Percentiles rank a stretch among this genome's conserved stretches.
These are phyloP conservation scores for Monilinia laxa DNA, from an alignment of 2,329 filamentous ascomycete species.

Conservation along the genomic window DNA sequence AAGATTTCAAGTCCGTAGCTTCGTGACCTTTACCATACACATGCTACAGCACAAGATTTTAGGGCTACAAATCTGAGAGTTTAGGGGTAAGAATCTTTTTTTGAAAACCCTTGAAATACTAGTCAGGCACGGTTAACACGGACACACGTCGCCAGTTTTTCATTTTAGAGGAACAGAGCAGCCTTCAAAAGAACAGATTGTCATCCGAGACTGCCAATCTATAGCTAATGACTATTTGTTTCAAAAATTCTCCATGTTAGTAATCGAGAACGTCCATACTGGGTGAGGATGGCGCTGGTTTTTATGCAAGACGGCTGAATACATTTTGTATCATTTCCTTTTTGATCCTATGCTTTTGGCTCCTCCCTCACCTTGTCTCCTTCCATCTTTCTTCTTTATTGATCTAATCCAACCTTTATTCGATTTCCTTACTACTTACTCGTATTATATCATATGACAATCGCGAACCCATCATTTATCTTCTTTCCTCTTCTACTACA, in stretches of 20 bases:
- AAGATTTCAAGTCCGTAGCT: background rate
- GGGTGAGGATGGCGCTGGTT: conserved; percentile 6
- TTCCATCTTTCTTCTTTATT: conserved; percentile 2
- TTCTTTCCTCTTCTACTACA: background rate
- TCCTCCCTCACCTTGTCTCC: conserved; percentile 15
- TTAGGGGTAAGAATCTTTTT: background rate
- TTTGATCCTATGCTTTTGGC: conserved; percentile 2
- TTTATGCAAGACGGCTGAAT: conserved; percentile 17
- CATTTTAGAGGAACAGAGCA: background rate
- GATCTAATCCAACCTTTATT: background rate
- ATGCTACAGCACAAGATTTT: background rate
- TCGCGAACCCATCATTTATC: background rate
- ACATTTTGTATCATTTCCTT: conserved; percentile 3
- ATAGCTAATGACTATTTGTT: conserved; percentile 8
- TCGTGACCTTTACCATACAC: background rate
- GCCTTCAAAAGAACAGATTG: conserved; percentile 6
- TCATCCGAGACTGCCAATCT: conserved; percentile 9
- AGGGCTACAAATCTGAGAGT: background rate
- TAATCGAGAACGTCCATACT: background rate
- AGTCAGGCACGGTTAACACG: conserved; percentile 1
- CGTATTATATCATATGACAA: conserved; percentile 7
- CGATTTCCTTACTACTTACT: conserved; percentile 10
- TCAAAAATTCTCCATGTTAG: conserved; percentile 8
- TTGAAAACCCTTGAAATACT: background rate
- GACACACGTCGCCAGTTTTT: background rate